A percentile compares a stretch with the other conserved stretches of the same genome.
phyloP scores from a whole-genome alignment of 306 rosid genomes.

The Biancaea sappan region DNA sequence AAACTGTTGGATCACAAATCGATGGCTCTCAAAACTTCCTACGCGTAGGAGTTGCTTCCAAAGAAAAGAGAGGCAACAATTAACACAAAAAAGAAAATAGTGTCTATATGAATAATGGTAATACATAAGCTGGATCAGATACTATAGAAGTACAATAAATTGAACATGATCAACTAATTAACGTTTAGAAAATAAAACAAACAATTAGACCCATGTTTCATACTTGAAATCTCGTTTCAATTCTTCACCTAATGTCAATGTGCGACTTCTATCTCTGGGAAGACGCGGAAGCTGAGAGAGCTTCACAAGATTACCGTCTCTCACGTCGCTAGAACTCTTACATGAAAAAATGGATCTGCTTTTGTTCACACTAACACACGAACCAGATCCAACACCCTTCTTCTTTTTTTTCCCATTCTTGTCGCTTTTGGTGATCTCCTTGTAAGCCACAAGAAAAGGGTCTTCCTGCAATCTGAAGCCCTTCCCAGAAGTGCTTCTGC shows the following conservation, averaged over 20 bases:
- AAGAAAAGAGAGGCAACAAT: background rate
- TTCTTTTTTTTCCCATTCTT: conserved; percentile 45
- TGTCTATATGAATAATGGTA: background rate
- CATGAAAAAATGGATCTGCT: conserved; percentile 60
- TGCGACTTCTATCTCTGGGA: conserved; percentile 42
- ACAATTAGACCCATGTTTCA: conserved; percentile 31
- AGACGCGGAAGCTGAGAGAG: conserved; percentile 50
- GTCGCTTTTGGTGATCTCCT: conserved; percentile 64
- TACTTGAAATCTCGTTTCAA: conserved; percentile 30
- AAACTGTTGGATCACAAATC: too few relatives aligned
- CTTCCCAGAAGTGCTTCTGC: conserved; percentile 62
- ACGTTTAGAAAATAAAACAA: too few relatives aligned
- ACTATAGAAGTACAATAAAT: background rate
- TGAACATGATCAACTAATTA: too few relatives aligned
- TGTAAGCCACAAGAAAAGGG: conserved; percentile 83
- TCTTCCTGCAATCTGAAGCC: conserved; percentile 59
- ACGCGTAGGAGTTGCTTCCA: too few relatives aligned
- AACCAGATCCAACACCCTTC: conserved; percentile 37
- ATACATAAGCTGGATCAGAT: conserved; percentile 3
- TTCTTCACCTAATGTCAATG: conserved; percentile 20
- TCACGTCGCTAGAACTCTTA: conserved; percentile 51
- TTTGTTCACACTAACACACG: conserved; percentile 36
- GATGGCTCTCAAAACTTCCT: too few relatives aligned
- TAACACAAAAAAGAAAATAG: background rate
- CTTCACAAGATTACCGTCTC: conserved; percentile 48